A percentile compares a stretch with the other conserved stretches of the same genome.
These are phyloP conservation scores for Erythrophleum fordii DNA, from an alignment of 306 rosid genomes.

Conservation along the genomic window DNA sequence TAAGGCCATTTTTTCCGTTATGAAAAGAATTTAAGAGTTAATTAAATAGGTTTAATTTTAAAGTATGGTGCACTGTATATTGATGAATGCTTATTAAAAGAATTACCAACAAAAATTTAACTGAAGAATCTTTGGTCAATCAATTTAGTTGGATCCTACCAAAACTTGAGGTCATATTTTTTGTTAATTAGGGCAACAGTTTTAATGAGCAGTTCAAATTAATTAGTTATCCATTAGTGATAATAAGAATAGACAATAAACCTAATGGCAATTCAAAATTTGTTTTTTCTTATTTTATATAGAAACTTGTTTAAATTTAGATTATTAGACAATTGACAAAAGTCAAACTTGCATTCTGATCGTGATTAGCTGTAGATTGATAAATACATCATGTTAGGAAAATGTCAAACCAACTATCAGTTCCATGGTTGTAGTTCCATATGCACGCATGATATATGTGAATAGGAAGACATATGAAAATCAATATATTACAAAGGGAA, in stretches of 20 bases:
- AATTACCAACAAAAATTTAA: no score
- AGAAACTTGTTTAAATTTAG: not conserved
- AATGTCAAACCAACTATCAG: not conserved
- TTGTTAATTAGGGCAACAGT: constrained; percentile 11
- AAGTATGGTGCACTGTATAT: not conserved
- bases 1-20: not conserved
- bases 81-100: no score
- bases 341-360: not conserved
- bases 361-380: not conserved
- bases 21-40: not conserved
- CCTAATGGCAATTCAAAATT: no score
- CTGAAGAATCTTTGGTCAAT: no score
- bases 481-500: not conserved
- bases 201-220: not conserved
- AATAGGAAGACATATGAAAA: not conserved
- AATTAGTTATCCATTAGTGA: not conserved
- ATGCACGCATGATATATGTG: not conserved
- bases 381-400: not conserved
- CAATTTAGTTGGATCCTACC: not conserved
- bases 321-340: not conserved
- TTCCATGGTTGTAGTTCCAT: no score
- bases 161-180: constrained; percentile 20
- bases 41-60: not conserved
- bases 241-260: no score
- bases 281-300: no score